A percentile compares a stretch with the other conserved stretches of the same genome.
These are phyloP conservation scores for Talaromyces trachyspermus DNA, from an alignment of 495 filamentous ascomycete species.

Conservation along the genomic window DNA sequence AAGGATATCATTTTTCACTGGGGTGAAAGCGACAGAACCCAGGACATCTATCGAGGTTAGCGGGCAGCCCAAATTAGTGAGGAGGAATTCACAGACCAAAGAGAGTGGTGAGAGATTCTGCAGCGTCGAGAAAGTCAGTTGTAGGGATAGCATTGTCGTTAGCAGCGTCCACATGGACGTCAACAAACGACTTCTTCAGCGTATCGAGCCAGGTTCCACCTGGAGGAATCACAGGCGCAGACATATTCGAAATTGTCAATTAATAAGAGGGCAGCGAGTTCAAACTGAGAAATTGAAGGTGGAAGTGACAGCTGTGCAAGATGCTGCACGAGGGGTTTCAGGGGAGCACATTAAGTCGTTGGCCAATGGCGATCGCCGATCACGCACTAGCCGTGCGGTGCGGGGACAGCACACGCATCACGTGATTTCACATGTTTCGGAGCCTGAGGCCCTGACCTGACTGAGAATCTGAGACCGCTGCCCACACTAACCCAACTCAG, in stretches of 20 bases:
- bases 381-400: no score
- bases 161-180: constrained; percentile 64
- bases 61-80: background rate
- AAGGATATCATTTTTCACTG: constrained; percentile 83
- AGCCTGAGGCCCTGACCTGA: no score
- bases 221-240: constrained; percentile 36
- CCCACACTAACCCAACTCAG: no score
- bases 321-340: no score
- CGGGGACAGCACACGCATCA: no score
- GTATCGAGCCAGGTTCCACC: constrained; percentile 79
- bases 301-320: no score
- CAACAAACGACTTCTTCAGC: constrained; percentile 70
- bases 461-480: no score
- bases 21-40: constrained; percentile 71
- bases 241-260: constrained; percentile 4
- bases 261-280: no score
- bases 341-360: no score
- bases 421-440: no score
- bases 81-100: constrained; percentile 56
- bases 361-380: no score
- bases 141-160: constrained; percentile 75
- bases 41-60: constrained; percentile 55
- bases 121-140: constrained; percentile 83
- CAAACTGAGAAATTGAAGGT: no score
- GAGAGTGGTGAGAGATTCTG: constrained; percentile 73